Base-by-base conservation (phyloP, 192 early-diverging fungal genomes). In the Paraglomus brasilianum region DNA sequence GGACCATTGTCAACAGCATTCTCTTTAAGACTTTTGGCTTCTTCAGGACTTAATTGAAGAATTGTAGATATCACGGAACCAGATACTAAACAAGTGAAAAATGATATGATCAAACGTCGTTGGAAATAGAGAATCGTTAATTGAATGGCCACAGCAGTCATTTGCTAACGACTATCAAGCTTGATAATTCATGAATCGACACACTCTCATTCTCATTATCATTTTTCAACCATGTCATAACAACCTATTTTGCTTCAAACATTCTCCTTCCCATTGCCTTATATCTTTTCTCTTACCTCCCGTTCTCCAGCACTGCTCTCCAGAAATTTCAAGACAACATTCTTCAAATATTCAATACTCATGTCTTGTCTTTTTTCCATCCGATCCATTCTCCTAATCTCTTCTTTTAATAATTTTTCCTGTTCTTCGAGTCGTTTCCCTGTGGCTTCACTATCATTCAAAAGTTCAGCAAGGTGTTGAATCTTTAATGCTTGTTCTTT, bases 271-370 rank as follows among this genome's bases (percentile, higher is more conserved):
- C n/a, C n/a, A n/a, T n/a, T n/a, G n/a, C n/a, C n/a, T n/a, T n/a
- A n/a, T n/a, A n/a, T n/a, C n/a, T n/a, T n/a, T n/a, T n/a, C n/a
- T n/a, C n/a, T n/a, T 17, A 30, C 47, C 70, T 82, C 81, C 42
- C 77, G 74, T 47, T 82, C 78, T 15, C 15, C 9, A 4, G 46
- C 30, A 21, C 83, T 75, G 11, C 83, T 76, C 49, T 82, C 78
- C 14, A 90, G 75, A 58, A 86, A 90, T 45, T 85, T 86, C 22
- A 90, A 73, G 10, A 88, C 79, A 47, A 90, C 84, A 69, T 90
- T 90, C 56, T 90, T 90, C 45, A 90, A 73, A 62, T 90, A 90
- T 67, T 87, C 86, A 14, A 84, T 80, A 73, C 81, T 90, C 24
- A 90, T 72, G 41, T 88, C 81, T 52, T 88, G 81, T 30, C 86